A percentile compares a stretch with the other conserved stretches of the same genome.
Evolutionary conservation across 2,329 filamentous ascomycete genomes (phyloP).

Genomic region (Botryotinia narcissicola): DNA sequence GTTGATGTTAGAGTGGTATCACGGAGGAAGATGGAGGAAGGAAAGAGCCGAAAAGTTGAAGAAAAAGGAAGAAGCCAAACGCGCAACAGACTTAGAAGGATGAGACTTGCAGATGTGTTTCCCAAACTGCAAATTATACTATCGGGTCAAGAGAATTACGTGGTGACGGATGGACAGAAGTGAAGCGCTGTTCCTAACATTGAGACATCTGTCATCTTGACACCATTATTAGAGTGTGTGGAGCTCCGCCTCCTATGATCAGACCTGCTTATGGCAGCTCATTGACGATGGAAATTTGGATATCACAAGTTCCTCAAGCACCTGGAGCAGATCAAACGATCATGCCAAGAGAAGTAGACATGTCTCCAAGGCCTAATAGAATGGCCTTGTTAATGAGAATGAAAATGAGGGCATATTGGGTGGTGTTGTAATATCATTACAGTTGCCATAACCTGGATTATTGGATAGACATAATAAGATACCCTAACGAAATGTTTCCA

Average conservation of each 20-base stretch:
- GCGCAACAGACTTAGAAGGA: conserved; percentile 2
- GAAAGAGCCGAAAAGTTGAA: conserved; percentile 10
- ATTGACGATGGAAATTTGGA: background rate
- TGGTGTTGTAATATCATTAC: background rate
- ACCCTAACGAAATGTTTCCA: background rate
- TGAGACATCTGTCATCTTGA: background rate
- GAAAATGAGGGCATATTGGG: background rate
- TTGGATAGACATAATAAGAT: background rate
- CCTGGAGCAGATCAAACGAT: background rate
- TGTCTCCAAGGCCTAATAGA: background rate
- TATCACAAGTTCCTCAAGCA: background rate
- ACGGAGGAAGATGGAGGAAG: conserved; percentile 16
- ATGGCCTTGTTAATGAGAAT: background rate
- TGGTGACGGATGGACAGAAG: background rate
- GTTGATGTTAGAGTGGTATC: conserved; percentile 16
- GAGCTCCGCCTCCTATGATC: background rate
- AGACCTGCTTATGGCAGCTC: background rate
- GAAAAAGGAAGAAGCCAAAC: conserved; percentile 5
- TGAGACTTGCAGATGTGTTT: background rate
- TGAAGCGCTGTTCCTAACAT: background rate
- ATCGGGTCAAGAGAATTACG: too few species aligned
- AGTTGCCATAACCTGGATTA: background rate
- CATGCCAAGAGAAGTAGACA: background rate
- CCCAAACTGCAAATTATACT: background rate
- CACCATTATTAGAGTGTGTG: background rate